These are phyloP conservation scores for Infundibulicybe gibba DNA, from an alignment of 768 basidiomycete genomes.

Conservation along the genomic window DNA sequence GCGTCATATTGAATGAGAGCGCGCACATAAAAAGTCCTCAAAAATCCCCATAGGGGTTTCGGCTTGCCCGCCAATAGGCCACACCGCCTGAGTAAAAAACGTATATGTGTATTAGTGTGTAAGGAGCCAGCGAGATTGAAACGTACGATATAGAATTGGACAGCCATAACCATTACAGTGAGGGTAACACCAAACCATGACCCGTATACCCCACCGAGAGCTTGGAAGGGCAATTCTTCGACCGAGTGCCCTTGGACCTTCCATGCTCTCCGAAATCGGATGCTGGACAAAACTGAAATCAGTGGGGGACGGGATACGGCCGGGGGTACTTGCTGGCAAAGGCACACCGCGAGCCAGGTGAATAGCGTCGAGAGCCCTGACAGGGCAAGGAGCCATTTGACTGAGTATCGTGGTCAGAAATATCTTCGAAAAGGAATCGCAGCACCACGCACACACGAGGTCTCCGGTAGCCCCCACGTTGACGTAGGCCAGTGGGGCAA, in stretches of 20 bases:
- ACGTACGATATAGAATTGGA: conserved; percentile 41
- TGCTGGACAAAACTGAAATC: conserved; percentile 17
- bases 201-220: conserved; percentile 39
- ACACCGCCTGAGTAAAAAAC: conserved; percentile 34
- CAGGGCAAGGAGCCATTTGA: no score
- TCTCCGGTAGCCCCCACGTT: conserved; percentile 32
- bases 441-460: conserved; percentile 34
- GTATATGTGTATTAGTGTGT: no score
- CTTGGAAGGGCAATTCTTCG: conserved; percentile 41
- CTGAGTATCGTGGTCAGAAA: no score
- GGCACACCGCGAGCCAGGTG: no score
- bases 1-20: no score
- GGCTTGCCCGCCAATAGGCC: conserved; percentile 34
- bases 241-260: conserved; percentile 40
- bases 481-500: conserved; percentile 37
- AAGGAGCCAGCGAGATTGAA: no score
- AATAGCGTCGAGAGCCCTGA: no score
- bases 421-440: neutral
- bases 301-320: neutral
- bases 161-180: conserved; percentile 34
- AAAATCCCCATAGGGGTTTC: conserved; percentile 21
- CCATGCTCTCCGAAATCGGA: conserved; percentile 49
- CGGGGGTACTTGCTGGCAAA: conserved; percentile 35
- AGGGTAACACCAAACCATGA: conserved; percentile 43
- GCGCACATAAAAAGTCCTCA: conserved; percentile 34